Evolutionary conservation across 2,329 filamentous ascomycete species (phyloP), one percentile per base, ranked within the genome.

Genomic region (Madurella mycetomatis): DNA sequence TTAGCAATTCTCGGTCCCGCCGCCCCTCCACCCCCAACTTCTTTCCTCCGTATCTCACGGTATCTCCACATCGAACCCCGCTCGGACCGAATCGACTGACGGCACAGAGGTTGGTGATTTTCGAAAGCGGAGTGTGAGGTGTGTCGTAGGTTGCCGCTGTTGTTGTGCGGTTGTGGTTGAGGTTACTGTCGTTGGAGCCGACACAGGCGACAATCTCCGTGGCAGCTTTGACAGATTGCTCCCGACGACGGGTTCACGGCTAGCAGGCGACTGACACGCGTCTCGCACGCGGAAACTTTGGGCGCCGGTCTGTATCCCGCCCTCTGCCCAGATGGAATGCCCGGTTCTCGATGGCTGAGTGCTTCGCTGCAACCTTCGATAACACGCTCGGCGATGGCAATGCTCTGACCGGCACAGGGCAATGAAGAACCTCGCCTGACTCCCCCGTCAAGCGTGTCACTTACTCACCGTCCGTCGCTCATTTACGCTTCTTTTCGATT

Each of bases 401-500:
- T 46, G 49, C 42, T 52, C 18, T 41, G 37, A 52, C 42, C 34
- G 18, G 19, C 34, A 47, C 25, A 51, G 42, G 47, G 41, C 56
- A 49, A 57, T 50, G 57, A 56, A 42, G 18, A 52, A 32, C 40
- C 50, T 31, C 16, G 53, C 40, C 42, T 60, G 42, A 55, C 31
- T 41, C 16, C 40, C 18, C 30, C 45, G 49, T 32, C 19, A 45
- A 40, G 44, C 41, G 13, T 16, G 41, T 30, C 19, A 39, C 42
- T 40, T 50, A 44, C 48, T 47, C 42, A 37, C 47, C 43, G 47
- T 55, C 57, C 43, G 47, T 55, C 57, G 44, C 47, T 60, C 57
- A 37, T 59, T 25, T 55, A 48, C 34, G 34, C 34, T 37, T 37
- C 4, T 15, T 15, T 37, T 11, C 34, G 11, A 11, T 37, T 37